Evolutionary conservation across 108 stramenopile genomes (phyloP).

Genomic region (Skeletonema grethae): DNA sequence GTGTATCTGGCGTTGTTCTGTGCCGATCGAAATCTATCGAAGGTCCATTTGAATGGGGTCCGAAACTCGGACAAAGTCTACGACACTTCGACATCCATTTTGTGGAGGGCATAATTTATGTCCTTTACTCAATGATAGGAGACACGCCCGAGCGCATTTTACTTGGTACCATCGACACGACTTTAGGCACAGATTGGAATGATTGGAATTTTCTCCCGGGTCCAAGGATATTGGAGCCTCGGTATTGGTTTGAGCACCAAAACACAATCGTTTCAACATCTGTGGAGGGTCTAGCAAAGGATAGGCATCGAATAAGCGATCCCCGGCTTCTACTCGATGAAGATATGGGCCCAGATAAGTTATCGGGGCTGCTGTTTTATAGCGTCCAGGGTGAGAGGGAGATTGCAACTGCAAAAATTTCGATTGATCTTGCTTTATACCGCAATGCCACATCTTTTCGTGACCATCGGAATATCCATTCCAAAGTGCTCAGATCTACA

Average conservation of each 20-base stretch:
- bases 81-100: constrained; percentile 12
- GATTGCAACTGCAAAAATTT: constrained; percentile 17
- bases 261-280: background rate
- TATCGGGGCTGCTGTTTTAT: constrained; percentile 19
- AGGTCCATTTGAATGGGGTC: constrained; percentile 29
- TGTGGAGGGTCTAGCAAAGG: background rate
- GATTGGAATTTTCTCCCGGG: constrained; percentile 27
- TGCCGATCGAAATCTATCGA: constrained; percentile 11
- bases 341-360: background rate
- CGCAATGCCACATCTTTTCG: constrained; percentile 12
- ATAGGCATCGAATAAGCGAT: constrained; percentile 9
- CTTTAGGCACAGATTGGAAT: constrained; percentile 4
- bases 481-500: constrained; percentile 4
- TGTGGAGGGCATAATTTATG: constrained; percentile 1
- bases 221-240: constrained; percentile 14
- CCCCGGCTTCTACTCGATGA: constrained; percentile 16
- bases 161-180: constrained; percentile 16
- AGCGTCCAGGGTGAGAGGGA: constrained; percentile 18
- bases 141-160: constrained; percentile 23
- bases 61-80: background rate
- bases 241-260: constrained; percentile 13
- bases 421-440: background rate
- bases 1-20: constrained; percentile 3
- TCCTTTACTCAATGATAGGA: constrained; percentile 19
- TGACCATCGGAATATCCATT: constrained; percentile 6